Evolutionary conservation across 805 yeast species (phyloP), one percentile per base, ranked within the genome.

Genomic region (Soucietia sequanensis): DNA sequence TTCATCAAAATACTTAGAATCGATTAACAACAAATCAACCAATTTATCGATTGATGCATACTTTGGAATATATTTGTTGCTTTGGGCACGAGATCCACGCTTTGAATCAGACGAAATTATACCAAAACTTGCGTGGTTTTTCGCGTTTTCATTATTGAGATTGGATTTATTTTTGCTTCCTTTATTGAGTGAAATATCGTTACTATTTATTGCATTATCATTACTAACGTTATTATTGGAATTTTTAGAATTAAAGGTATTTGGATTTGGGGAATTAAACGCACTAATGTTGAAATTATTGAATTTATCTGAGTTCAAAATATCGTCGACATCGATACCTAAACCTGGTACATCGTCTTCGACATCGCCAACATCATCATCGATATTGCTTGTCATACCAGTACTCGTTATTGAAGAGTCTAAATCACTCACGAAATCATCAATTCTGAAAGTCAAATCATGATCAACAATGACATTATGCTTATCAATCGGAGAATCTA

Each of bases 11-110:
- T 78, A 46, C 74, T 75, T 25, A 75, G 81, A 14, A 84, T 91
- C 54, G 76, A 69, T 50, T 4, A 91, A 88, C 33, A 91, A 60
- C 15, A 90, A 70, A 57, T 91, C 97, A 35, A 89, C 70, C 47
- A 91, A 69, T 46, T 80, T 78, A 28, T 86, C 93, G 37, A 87
- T 60, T 1, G 85, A 72, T 1, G 93, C 93, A 46, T 50, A 60
- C 33, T 63, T 61, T 3, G 72, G 72, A 23, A 65, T 56, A 38
- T 48, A 59, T 29, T 43, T 49, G 23, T 37, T 38, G 34, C 42
- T 16, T 42, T 46, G 13, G 27, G 23, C 14, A 10, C 9, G 12
- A n/a, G 24, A 19, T 15, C n/a, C 1, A 20, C 30, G n/a, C 15
- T 34, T 17, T 6, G 51, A 48, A 13, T 43, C 50, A 16, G 48